Percentiles rank a stretch among this genome's conserved stretches.
Conservation (phyloP, 2,329 filamentous ascomycete species). For the Triangularia verruculosa region DNA sequence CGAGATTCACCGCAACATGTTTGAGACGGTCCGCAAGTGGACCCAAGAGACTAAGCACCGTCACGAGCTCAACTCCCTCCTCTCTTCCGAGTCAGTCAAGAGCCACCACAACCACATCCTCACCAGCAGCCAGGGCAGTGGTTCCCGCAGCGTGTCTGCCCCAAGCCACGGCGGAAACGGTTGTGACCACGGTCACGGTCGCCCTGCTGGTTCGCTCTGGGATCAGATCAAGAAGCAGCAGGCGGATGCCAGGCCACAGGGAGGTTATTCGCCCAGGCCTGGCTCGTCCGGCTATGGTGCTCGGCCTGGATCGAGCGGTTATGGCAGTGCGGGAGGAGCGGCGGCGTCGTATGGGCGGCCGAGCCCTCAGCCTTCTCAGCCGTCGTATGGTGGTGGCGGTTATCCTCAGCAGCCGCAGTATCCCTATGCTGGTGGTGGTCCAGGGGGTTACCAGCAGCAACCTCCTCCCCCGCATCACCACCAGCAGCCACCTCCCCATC, state of each 20-base stretch:
- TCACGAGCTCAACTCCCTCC: constrained; percentile 66
- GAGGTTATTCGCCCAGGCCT: constrained; percentile 4
- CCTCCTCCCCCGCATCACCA: constrained; percentile 16
- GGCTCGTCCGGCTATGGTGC: constrained; percentile 21
- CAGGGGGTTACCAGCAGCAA: constrained; percentile 15
- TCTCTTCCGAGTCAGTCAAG: constrained; percentile 80
- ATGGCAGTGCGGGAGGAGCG: constrained; percentile 22
- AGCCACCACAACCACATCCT: constrained; percentile 75
- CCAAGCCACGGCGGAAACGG: constrained; percentile 27
- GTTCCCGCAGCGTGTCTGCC: constrained; percentile 23
- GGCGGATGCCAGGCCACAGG: not conserved
- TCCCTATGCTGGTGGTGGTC: constrained; percentile 13
- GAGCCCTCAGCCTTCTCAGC: constrained; percentile 22
- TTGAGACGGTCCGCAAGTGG: constrained; percentile 79
- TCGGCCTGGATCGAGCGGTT: not conserved
- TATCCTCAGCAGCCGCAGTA: constrained; percentile 12
- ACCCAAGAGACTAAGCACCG: constrained; percentile 66
- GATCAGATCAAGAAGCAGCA: constrained; percentile 49
- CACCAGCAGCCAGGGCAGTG: constrained; percentile 29
- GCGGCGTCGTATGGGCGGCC: not conserved
- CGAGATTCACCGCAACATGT: constrained; percentile 88
- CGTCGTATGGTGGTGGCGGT: not conserved
- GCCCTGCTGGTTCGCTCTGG: constrained; percentile 59
- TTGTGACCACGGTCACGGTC: constrained; percentile 35
- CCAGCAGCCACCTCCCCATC: not conserved